phyloP scores from a whole-genome alignment of 495 filamentous ascomycete genomes.

The Neurospora discreta region DNA sequence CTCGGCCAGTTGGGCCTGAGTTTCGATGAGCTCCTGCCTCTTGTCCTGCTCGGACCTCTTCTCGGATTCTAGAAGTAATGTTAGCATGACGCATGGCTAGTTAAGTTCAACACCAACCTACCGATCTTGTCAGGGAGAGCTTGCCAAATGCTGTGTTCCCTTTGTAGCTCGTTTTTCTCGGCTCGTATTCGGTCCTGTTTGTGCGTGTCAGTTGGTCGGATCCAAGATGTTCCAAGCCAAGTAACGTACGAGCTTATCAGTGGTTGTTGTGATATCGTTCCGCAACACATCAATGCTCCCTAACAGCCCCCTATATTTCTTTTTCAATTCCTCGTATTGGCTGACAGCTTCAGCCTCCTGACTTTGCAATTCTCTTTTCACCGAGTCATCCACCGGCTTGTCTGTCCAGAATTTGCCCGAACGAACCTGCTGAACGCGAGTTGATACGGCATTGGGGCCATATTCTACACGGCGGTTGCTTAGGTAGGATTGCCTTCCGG shows the following conservation, averaged over 20 bases:
- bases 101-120: conserved; percentile 26
- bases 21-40: conserved; percentile 27
- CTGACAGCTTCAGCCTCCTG: conserved; percentile 24
- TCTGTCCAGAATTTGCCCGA: conserved; percentile 61
- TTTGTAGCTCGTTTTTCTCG: conserved; percentile 45
- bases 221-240: neutral
- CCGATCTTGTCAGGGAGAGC: conserved; percentile 61
- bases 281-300: neutral
- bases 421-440: conserved; percentile 42
- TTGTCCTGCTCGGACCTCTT: conserved; percentile 35
- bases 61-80: conserved; percentile 33
- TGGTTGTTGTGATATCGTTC: conserved; percentile 5
- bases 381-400: conserved; percentile 55
- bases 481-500: conserved; percentile 45
- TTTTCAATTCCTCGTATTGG: conserved; percentile 27
- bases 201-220: conserved; percentile 11
- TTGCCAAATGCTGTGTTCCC: conserved; percentile 46
- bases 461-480: conserved; percentile 63
- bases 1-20: conserved; percentile 31
- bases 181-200: conserved; percentile 20
- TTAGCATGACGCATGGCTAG: conserved; percentile 10
- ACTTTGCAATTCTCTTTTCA: conserved; percentile 37
- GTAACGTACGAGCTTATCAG: conserved; percentile 22
- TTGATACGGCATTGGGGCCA: conserved; percentile 55
- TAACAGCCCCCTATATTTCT: neutral